Evolutionary conservation across 306 rosid species (phyloP), one percentile per base, ranked within the genome.

Genomic region (Medicago arabica): DNA sequence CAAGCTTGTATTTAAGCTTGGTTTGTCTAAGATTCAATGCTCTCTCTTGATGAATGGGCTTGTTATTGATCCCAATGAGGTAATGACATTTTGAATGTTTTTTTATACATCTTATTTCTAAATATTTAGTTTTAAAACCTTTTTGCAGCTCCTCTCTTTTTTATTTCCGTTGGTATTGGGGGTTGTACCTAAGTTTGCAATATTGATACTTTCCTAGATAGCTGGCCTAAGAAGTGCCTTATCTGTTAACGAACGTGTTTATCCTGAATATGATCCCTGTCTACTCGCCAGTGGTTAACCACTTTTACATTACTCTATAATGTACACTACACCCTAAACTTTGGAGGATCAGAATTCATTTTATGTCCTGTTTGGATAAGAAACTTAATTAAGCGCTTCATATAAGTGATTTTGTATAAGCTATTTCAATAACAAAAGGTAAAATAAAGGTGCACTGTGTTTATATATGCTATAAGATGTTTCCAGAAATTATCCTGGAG

Each of bases 11-110:
- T 88, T 86, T 85, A 89, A 86, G 86, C 90, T 92, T 75, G 99
- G 99, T 47, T 85, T 92, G 75, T 85, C 93, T 19, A 88, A 83
- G 87, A 76, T 73, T 62, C 81, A 80, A 69, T 95, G 97, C 68
- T 82, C 91, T 83, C 83, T 92, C 77, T 83, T 95, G 84, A 89
- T 95, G 99, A 95, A 95, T 75, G 99, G 99, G 67, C 93, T 92
- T 75, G 89, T 95, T 80, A 54, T 76, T 77, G 99, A 95, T 78
- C 83, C 97, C 12, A 90, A 66, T 46, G 96, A 95, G 98, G 99
- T 90, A 85, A 59, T 16, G 49, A n/a, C 54, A 34, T 78, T 58
- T 66, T 75, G 67, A 69, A 72, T 53, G 3, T 54, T 77, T 76
- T 43, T 44, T 53, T 46, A 65, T 55, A 55, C 78, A 65, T 77